Evolutionary conservation across 768 basidiomycete genomes (phyloP).

Genomic region (Floccularia luteovirens): DNA sequence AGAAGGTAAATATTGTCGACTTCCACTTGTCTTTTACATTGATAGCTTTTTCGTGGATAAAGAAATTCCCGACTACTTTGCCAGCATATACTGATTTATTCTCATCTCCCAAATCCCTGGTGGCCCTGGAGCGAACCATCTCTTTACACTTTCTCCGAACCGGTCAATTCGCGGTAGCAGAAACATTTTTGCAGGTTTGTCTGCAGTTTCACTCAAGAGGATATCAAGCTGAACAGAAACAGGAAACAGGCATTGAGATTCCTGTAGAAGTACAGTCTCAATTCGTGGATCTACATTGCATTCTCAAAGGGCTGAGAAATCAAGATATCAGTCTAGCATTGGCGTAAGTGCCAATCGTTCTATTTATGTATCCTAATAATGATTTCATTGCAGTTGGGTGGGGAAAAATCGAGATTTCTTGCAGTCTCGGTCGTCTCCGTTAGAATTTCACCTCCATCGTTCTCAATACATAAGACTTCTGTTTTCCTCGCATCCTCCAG

Average conservation of each 20-base stretch:
- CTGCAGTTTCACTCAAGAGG: neutral
- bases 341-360: constrained; percentile 31
- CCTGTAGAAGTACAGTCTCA: constrained; percentile 39
- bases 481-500: constrained; percentile 50
- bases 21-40: too few relatives aligned
- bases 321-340: constrained; percentile 73
- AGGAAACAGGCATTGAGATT: constrained; percentile 67
- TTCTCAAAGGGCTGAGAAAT: constrained; percentile 57
- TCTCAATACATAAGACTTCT: constrained; percentile 84
- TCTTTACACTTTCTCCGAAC: constrained; percentile 75
- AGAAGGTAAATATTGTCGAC: constrained; percentile 60
- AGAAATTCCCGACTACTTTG: constrained; percentile 56
- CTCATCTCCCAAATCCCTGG: constrained; percentile 46
- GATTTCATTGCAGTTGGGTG: constrained; percentile 61
- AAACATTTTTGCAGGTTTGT: constrained; percentile 66
- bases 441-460: constrained; percentile 88
- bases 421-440: constrained; percentile 59
- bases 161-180: constrained; percentile 72
- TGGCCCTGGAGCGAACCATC: constrained; percentile 62
- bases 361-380: constrained; percentile 2
- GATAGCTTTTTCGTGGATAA: too few relatives aligned
- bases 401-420: constrained; percentile 59
- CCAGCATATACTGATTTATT: constrained; percentile 67
- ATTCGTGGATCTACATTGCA: constrained; percentile 66
- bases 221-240: constrained; percentile 1